Base-by-base conservation (phyloP, 129 eudicot species). In the Flaveria sonorensis region DNA sequence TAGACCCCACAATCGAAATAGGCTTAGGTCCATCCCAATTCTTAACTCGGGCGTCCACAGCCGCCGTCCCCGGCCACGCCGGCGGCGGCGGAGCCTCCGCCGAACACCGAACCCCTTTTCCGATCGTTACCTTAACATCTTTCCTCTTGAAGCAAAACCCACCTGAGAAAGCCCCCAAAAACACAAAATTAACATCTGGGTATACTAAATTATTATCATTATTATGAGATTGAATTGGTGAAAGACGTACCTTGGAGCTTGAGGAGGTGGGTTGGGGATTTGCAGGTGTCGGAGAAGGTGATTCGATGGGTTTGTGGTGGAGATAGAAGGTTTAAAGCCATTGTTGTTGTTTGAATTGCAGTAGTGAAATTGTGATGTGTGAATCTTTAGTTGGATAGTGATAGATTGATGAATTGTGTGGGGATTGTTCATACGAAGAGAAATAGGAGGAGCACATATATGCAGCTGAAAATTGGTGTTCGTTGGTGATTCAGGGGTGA, bases 11-110 rank as follows among this genome's bases (percentile, higher is more conserved):
- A 64, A 92, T 81, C 4, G 98, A 88, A 57, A 92, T 89, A 70
- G 98, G 98, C 83, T 92, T 92, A 11, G 88, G 93, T 19, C 98
- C 98, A n/a, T 89, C 89, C 98, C 98, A 92, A 57, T 56, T 83
- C 87, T 79, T 88, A 3, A 63, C 82, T 18, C 85, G 91, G 0
- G 90, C 86, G 68, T 92, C 96, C 10, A 71, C 88, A 6, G 74
- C 74, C 15, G 96, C 98, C 23, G 88, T 82, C 46, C 93, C 93
- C 2, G 96, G 96, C 87, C 96, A 89, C 39, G 96, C 96, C 23
- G 98, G 93, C 68, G 98, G 93, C 46, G 96, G 96, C 11, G 83
- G 86, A 32, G 78, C 42, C 85, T 84, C 84, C 65, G 84, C 86
- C 13, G 98, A 92, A 84, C 98, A 92, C 4, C 84, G 88, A 59